Conservation (phyloP, 495 filamentous ascomycete species). For the Paragyromitra xinjiangensis region DNA sequence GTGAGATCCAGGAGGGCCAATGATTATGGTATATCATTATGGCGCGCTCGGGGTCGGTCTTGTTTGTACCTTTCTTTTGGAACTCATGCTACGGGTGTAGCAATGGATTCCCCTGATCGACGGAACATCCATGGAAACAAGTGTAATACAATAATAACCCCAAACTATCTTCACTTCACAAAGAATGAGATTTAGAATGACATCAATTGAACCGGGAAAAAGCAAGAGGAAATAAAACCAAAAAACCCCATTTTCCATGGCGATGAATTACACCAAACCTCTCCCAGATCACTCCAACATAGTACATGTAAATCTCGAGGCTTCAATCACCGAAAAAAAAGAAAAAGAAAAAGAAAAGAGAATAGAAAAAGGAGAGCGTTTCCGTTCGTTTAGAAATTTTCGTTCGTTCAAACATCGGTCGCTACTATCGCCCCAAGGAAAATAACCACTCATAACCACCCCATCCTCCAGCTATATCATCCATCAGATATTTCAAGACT, state of each 20-base stretch:
- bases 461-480: constrained; percentile 15
- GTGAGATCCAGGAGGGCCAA: not conserved
- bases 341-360: not conserved
- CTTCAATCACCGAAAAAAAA: constrained; percentile 8
- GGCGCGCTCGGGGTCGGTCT: not conserved
- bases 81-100: not conserved
- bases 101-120: not conserved
- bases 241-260: constrained; percentile 25
- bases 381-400: constrained; percentile 11
- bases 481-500: constrained; percentile 27
- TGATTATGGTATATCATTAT: not conserved
- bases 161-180: constrained; percentile 1
- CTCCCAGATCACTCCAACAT: not conserved
- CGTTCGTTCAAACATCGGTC: constrained; percentile 22
- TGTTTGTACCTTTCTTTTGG: not conserved
- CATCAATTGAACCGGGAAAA: constrained; percentile 23
- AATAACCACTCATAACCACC: constrained; percentile 15
- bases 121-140: not conserved
- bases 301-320: constrained; percentile 12
- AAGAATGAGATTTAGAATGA: constrained; percentile 7
- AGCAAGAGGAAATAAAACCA: not conserved
- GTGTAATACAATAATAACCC: constrained; percentile 7
- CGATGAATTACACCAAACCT: constrained; percentile 50
- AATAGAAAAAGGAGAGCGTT: constrained; percentile 2
- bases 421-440: constrained; percentile 5